Base-by-base conservation (phyloP, 768 basidiomycete species). In the Pleurotus cornucopiae region DNA sequence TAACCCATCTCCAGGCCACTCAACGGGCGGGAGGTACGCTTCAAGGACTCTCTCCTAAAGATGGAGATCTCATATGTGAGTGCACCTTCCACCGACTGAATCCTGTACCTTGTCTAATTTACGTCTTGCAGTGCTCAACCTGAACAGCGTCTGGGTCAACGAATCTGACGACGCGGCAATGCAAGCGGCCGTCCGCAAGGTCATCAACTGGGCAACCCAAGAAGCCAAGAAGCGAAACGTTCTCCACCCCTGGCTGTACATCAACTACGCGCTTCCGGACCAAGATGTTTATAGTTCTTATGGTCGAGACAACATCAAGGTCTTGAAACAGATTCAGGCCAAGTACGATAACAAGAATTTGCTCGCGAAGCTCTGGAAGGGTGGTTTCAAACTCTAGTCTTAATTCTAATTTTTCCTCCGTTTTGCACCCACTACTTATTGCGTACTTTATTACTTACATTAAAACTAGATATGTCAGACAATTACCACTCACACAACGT, bases 11-110 rank as follows among this genome's bases (percentile, higher is more conserved):
- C 14, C 38, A 53, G 23, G 51, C 51, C 6, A 53, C 51, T 11
- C 21, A 34, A 5, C 39, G 25, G 4, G 51, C 49, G 13, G 60
- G 55, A 13, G 58, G 58, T 25, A 59, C 55, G 16, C 55, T 52
- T 2, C 48, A 47, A 12, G 57, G 57, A 5, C 38, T 59, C 38
- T 21, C 43, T 23, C 48, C 49, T 9, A 47, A 51, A 18, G 60
- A 56, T 38, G 55, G 58, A 2, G 58, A 58, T 49, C 55, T 56
- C 34, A 53, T 56, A 34, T 43, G 60, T 59, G 43, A 45, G 60
- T 59, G 16, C 9, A 34, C 4, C 7, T 34, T 39, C 11, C 7
- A 1, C 30, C 11, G 7, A 34, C 30, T 2, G 6, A 9, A 11
- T 11, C 4, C 30, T 34, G 30, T 25, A 26, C 38, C 25, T 20